Conservation (phyloP, 192 early-diverging fungal species). For the Lobosporangium transversale region DNA sequence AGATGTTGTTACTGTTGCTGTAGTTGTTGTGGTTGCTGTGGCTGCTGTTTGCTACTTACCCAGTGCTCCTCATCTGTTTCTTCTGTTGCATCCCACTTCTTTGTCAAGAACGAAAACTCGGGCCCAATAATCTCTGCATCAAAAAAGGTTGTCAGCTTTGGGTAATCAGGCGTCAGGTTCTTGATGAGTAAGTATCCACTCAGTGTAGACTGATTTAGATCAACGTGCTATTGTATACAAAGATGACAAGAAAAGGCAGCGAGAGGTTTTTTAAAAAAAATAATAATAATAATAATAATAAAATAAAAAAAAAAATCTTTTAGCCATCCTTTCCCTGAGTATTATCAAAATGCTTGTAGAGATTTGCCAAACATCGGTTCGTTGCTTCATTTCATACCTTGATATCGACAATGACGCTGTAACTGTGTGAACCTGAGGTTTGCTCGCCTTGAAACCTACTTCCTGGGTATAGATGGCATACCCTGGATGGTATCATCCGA, state of each 20-base stretch:
- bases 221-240: conserved; percentile 71
- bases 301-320: not conserved
- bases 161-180: conserved; percentile 80
- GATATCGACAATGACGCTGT: conserved; percentile 77
- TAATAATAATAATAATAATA: not conserved
- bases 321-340: not conserved
- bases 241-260: too few species aligned
- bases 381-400: conserved; percentile 61
- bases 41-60: conserved; percentile 56
- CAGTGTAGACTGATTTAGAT: conserved; percentile 74
- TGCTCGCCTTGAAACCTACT: conserved; percentile 74
- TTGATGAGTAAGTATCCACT: conserved; percentile 86
- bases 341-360: too few species aligned
- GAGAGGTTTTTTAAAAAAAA: not conserved
- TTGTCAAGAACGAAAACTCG: conserved; percentile 78
- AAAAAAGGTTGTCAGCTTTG: conserved; percentile 89
- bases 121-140: conserved; percentile 86
- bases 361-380: too few species aligned
- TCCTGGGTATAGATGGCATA: conserved; percentile 68
- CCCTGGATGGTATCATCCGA: conserved; percentile 40
- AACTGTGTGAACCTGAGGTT: conserved; percentile 65
- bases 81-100: conserved; percentile 85
- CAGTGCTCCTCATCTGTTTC: conserved; percentile 78
- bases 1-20: too few species aligned
- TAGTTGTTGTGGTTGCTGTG: too few species aligned